These are phyloP conservation scores for Eragrostis nindensis DNA, from an alignment of 176 grass and related monocot genomes.

Conservation along the genomic window DNA sequence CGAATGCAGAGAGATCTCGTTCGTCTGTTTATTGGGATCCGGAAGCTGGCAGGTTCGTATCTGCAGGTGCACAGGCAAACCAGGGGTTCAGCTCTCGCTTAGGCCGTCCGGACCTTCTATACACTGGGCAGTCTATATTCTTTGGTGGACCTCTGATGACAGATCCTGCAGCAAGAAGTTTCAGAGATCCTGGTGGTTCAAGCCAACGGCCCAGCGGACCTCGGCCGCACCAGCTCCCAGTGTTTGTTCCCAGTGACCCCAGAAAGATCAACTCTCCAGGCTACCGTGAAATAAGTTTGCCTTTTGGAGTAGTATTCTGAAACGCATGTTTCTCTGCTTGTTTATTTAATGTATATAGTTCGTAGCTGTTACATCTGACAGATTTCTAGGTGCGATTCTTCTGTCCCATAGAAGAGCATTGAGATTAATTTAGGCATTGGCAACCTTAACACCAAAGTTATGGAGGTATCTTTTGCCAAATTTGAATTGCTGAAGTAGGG, in stretches of 20 bases:
- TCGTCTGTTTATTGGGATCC: slow-evolving; percentile 95
- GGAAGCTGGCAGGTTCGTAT: slow-evolving; percentile 92
- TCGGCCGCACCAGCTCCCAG: slow-evolving; percentile 68
- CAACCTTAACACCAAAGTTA: background rate
- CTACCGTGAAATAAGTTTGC: slow-evolving; percentile 51
- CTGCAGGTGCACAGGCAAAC: slow-evolving; percentile 49
- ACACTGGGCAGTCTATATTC: slow-evolving; percentile 90
- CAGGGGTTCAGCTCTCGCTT: slow-evolving; percentile 50
- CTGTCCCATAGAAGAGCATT: background rate
- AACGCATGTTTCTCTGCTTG: slow-evolving; percentile 16
- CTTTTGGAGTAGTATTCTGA: slow-evolving; percentile 13
- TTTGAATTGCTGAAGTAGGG: background rate
- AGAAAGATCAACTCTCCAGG: slow-evolving; percentile 61
- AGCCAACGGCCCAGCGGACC: slow-evolving; percentile 50
- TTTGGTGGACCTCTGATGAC: slow-evolving; percentile 77
- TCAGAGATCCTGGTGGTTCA: slow-evolving; percentile 57
- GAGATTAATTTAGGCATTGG: slow-evolving; percentile 36
- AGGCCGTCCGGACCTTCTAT: slow-evolving; percentile 54
- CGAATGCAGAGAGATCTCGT: slow-evolving; percentile 41
- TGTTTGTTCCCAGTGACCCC: slow-evolving; percentile 72
- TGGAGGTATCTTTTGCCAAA: background rate
- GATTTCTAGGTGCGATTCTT: slow-evolving; percentile 18
- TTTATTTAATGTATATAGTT: slow-evolving; percentile 45
- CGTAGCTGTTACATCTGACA: slow-evolving; percentile 42
- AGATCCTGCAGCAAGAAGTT: slow-evolving; percentile 66